Evolutionary conservation across 371 early-diverging fungal genomes (phyloP), one percentile per base, ranked within the genome.

Genomic region (Chytridium lagenaria): DNA sequence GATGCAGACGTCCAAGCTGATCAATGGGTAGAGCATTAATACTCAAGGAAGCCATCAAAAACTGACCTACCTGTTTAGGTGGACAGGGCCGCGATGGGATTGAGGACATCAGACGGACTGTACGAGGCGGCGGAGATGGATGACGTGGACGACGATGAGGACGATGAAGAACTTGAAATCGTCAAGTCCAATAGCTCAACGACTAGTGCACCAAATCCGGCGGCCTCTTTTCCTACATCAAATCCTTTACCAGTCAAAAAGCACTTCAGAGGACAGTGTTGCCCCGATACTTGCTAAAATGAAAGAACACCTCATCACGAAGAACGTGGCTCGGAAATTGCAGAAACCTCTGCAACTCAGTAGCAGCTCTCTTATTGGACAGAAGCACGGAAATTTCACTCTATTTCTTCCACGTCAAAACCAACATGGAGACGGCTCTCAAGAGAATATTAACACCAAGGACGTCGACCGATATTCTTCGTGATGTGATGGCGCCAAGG

Each of bases 391-490:
- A 34, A n/a, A n/a, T n/a, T 84, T 84, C 73, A 66, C 10, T 68
- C 77, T n/a, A 50, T 84, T 26, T 39, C 30, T 2, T 19, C 84
- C 26, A 85, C 88, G 92, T 98, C 1, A 91, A 90, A 72, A 86
- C 90, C 68, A 89, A 89, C 76, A 92, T 95, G 91, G 92, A 93
- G 78, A 77, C 85, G n/a, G 89, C 94, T 15, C 77, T 99, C 69
- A 88, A 88, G 74, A 92, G 94, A 19, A 92, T 99, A 36, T 84
- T 99, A 73, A 93, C 96, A 10, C 95, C 97, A 12, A 87, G 91
- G 59, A 92, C 97, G n/a, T 94, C 96, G 0, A 89, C 94, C n/a
- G 97, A 96, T 79, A 87, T 99, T n/a, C 83, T 99, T 34, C 90
- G 94, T 44, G 96, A 97, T 78, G 94, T 98, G 70, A 86, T 89